Conservation (phyloP, 2,329 filamentous ascomycete species). For the Colletotrichum incanum region DNA sequence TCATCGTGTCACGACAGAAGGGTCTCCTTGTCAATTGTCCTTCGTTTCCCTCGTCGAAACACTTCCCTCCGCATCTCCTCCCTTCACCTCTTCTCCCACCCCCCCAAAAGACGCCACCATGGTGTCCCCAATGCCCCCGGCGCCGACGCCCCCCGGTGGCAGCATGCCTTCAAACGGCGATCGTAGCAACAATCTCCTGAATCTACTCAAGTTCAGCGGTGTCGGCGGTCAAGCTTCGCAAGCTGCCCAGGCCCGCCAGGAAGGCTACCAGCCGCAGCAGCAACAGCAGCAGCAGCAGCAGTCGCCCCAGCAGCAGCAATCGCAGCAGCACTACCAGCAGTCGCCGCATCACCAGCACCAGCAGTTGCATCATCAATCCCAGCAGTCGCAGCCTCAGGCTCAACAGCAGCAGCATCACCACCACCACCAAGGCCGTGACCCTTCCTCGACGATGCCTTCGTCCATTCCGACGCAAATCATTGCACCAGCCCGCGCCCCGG, state of each 20-base stretch:
- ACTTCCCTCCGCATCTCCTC: constrained; percentile 24
- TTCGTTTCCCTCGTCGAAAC: constrained; percentile 39
- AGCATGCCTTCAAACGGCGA: constrained; percentile 58
- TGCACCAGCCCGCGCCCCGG: constrained; percentile 69
- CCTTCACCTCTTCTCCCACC: constrained; percentile 24
- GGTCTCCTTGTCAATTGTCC: constrained; percentile 38
- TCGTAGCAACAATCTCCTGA: constrained; percentile 71
- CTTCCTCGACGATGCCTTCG: constrained; percentile 49
- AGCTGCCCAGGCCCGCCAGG: constrained; percentile 41
- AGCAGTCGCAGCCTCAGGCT: constrained; percentile 45
- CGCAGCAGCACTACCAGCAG: constrained; percentile 35
- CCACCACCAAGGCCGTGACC: constrained; percentile 44
- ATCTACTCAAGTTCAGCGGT: constrained; percentile 74
- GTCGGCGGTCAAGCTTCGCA: constrained; percentile 47
- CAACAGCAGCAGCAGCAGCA: constrained; percentile 49
- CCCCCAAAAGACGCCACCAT: constrained; percentile 45
- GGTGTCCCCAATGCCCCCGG: constrained; percentile 62
- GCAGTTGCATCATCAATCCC: constrained; percentile 41
- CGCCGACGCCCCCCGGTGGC: constrained; percentile 64
- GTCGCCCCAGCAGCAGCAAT: constrained; percentile 37
- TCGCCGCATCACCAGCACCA: constrained; percentile 44
- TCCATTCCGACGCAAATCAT: constrained; percentile 63
- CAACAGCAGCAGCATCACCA: constrained; percentile 49
- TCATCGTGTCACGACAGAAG: constrained; percentile 38
- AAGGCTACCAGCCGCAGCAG: constrained; percentile 48